Conservation (phyloP, 1,139 yeast species). For the Pichia sp. region DNA sequence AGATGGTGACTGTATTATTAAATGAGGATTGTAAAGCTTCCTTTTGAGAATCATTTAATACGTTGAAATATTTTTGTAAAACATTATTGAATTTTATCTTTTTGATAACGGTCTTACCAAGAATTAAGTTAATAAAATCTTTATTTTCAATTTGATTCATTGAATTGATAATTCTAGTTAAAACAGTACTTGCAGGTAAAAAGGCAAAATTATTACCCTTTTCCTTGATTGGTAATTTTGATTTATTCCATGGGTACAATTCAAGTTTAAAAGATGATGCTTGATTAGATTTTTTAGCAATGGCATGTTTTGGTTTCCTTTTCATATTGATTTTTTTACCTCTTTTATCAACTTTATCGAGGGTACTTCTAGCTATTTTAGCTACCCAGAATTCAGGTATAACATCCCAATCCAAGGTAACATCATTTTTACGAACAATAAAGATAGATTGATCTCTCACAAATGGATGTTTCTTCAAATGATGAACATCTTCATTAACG, state of each 20-base stretch:
- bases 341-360: constrained; percentile 24
- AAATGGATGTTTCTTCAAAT: constrained; percentile 42
- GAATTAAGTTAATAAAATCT: constrained; percentile 47
- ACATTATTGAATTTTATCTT: constrained; percentile 52
- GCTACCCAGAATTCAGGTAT: constrained; percentile 43
- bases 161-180: constrained; percentile 54
- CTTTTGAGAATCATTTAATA: constrained; percentile 58
- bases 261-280: constrained; percentile 32
- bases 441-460: constrained; percentile 41
- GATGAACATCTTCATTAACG: constrained; percentile 32
- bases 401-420: constrained; percentile 26
- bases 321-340: constrained; percentile 9
- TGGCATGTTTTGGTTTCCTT: constrained; percentile 10
- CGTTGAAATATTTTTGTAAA: constrained; percentile 37
- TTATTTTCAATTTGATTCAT: constrained; percentile 55
- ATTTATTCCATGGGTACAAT: constrained; percentile 51
- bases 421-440: constrained; percentile 29
- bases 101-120: constrained; percentile 54
- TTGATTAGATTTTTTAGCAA: constrained; percentile 9
- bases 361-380: constrained; percentile 34
- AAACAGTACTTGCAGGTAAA: constrained; percentile 57
- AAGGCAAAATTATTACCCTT: constrained; percentile 34
- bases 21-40: constrained; percentile 61
- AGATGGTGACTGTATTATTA: constrained; percentile 62
- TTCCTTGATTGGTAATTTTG: constrained; percentile 38